Evolutionary conservation across 305 asterid genomes (phyloP), one percentile per base, ranked within the genome.

Genomic region (Caryopteris hybrid): DNA sequence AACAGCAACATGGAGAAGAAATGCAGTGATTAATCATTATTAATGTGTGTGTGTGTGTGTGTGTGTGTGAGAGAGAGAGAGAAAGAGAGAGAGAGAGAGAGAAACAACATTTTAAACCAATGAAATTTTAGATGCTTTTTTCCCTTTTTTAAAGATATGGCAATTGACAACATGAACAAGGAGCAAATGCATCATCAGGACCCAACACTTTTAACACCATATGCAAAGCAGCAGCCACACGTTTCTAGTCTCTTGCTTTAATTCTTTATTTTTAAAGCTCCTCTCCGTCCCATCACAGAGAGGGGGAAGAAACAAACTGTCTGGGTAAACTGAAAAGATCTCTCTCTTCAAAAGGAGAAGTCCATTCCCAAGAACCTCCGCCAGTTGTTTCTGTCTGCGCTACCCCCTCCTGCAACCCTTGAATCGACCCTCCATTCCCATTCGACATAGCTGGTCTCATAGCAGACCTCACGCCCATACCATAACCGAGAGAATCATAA

Each of bases 301-400:
- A 58, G 66, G 98, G 96, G 59, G 93, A 82, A 64, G 90, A 83
- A 82, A 92, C 97, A 81, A 80, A 85, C 88, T 84, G 97, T 75
- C 97, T 81, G 74, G 96, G 89, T 66, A 90, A 74, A 84, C 95
- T 88, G 82, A 92, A 92, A 71, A 89, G 79, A 39, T 92, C 98
- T 66, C 56, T 88, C 80, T 92, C 98, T 72, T 92, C 98, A 51
- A 92, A 92, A 6, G 96, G 96, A 56, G 98, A 92, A 33, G 84
- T 76, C 98, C 98, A 92, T 52, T 86, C 96, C 17, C 87, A 74
- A 21, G 94, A 83, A 29, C 81, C 83, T 43, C 83, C 86, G 1
- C 51, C 78, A 10, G 79, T 69, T 1, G 72, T 18, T 53, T 86
- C 94, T 0, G 63, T 8, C 11, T 86, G 52, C 33, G 53, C 76